Evolutionary conservation across 2,329 filamentous ascomycete species (phyloP), one percentile per base, ranked within the genome.

Genomic region (Cordyceps tenuipes): DNA sequence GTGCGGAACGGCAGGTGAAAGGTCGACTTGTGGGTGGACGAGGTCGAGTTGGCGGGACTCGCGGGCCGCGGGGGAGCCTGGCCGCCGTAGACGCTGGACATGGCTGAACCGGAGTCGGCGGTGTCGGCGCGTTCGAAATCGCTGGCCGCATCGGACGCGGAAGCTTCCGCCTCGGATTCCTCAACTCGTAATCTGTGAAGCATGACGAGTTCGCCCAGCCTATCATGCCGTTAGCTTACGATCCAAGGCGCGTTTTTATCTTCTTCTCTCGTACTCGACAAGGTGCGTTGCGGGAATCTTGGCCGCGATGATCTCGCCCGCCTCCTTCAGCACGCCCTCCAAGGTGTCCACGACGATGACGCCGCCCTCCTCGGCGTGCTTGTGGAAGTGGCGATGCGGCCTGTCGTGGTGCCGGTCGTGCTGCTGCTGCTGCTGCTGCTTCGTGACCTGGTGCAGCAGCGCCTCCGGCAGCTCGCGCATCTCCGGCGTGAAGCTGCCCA

Each of bases 381-480:
- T 88, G 69, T 91, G 88, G 62, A 84, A 84, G 69, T 90, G 86
- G 15, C 80, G 73, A 56, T 78, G 74, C 17, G 73, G 68, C 21
- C 69, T 68, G 23, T 77, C 71, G n/a, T 70, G 66, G n/a, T 70
- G 66, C 66, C 75, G 77, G 0, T 77, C 71, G 39, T 80, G 76
- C n/a, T 70, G 66, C 65, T 75, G n/a, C n/a, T n/a, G n/a, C n/a
- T n/a, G n/a, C n/a, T n/a, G n/a, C n/a, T 70, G 66, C 65, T 75
- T 77, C 0, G 78, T 76, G 0, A 83, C 84, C 68, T 90, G 83
- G 7, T 80, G 76, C 13, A 97, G 75, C 53, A 97, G 77, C 48
- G 89, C 90, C 0, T 86, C 82, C 13, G 93, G 90, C 19, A 97
- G 70, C 72, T 97, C 93, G 49, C 87, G 79, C 91, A 96, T 96